phyloP scores from a whole-genome alignment of 2,329 filamentous ascomycete genomes.

The Chrysosporium queenslandicum region DNA sequence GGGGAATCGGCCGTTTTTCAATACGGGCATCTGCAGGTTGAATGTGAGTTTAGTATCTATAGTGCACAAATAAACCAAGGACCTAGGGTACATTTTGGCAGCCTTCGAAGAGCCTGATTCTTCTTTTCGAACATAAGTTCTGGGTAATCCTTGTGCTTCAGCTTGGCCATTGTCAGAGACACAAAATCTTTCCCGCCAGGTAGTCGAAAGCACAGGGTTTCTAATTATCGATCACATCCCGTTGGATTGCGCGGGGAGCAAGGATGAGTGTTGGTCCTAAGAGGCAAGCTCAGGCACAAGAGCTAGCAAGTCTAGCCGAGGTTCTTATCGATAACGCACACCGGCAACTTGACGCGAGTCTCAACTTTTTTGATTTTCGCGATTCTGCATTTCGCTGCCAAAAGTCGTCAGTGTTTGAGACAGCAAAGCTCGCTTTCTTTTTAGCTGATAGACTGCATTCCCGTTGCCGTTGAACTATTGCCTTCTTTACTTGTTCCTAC shows the following conservation, averaged over 20 bases:
- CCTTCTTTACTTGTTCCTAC: too few species aligned
- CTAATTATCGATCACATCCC: too few species aligned
- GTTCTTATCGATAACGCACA: slow-evolving; percentile 9
- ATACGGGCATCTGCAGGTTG: slow-evolving; percentile 38
- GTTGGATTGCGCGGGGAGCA: too few species aligned
- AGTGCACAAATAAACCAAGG: neutral
- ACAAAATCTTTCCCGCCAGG: too few species aligned
- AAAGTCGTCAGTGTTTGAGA: neutral
- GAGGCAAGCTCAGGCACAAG: too few species aligned
- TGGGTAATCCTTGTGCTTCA: slow-evolving; percentile 12
- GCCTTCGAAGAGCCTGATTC: slow-evolving; percentile 28
- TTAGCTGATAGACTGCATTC: neutral
- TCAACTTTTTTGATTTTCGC: slow-evolving; percentile 12
- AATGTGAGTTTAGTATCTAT: slow-evolving; percentile 2
- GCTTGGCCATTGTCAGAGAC: slow-evolving; percentile 13
- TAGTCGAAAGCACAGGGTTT: too few species aligned
- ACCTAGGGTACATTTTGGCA: slow-evolving; percentile 28
- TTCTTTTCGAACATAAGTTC: slow-evolving; percentile 33
- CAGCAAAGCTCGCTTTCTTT: neutral
- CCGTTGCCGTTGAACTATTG: too few species aligned
- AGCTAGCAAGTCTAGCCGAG: slow-evolving; percentile 10
- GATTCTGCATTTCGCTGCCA: neutral
- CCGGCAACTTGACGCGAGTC: slow-evolving; percentile 5
- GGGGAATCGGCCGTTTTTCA: slow-evolving; percentile 50
- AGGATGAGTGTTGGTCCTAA: too few species aligned